Evolutionary conservation across 352 stramenopile species (phyloP).

Genomic region (Hyaloperonospora brassicae): DNA sequence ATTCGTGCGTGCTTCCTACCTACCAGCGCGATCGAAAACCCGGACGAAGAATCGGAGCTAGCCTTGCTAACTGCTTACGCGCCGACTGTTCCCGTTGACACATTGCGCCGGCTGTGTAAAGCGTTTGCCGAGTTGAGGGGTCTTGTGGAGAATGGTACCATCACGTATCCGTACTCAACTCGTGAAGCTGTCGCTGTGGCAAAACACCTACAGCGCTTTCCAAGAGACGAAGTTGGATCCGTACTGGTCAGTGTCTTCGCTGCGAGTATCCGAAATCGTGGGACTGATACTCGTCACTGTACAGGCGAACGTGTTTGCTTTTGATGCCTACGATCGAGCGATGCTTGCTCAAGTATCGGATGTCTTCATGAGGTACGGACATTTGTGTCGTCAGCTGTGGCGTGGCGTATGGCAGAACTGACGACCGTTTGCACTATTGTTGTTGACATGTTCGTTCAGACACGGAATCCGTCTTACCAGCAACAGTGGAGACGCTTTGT

Average conservation of each 20-base stretch:
- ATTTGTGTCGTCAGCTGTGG: too few relatives aligned
- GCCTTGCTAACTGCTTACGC: constrained; percentile 87
- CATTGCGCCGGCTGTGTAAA: constrained; percentile 76
- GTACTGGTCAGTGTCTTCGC: constrained; percentile 36
- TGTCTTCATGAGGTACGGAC: constrained; percentile 67
- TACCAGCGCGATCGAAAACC: constrained; percentile 79
- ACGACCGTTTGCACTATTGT: too few relatives aligned
- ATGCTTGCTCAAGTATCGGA: constrained; percentile 65
- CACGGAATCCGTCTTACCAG: constrained; percentile 53
- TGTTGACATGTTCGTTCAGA: constrained; percentile 18
- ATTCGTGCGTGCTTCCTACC: not conserved
- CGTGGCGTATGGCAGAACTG: too few relatives aligned
- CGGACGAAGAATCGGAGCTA: constrained; percentile 87
- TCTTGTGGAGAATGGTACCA: constrained; percentile 79
- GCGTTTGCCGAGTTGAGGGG: constrained; percentile 88
- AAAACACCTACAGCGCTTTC: constrained; percentile 91
- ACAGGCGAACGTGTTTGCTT: constrained; percentile 92
- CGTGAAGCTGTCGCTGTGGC: constrained; percentile 91
- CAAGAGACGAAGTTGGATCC: constrained; percentile 80
- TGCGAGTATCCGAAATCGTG: too few relatives aligned
- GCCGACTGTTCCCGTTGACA: constrained; percentile 62
- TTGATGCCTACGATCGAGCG: constrained; percentile 84
- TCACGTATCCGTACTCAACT: constrained; percentile 93
- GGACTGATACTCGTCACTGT: not conserved
- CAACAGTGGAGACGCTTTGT: constrained; percentile 21